Evolutionary conservation across 1,284 basidiomycete species (phyloP).

Genomic region (Pseudozyma tsukubaensis): DNA sequence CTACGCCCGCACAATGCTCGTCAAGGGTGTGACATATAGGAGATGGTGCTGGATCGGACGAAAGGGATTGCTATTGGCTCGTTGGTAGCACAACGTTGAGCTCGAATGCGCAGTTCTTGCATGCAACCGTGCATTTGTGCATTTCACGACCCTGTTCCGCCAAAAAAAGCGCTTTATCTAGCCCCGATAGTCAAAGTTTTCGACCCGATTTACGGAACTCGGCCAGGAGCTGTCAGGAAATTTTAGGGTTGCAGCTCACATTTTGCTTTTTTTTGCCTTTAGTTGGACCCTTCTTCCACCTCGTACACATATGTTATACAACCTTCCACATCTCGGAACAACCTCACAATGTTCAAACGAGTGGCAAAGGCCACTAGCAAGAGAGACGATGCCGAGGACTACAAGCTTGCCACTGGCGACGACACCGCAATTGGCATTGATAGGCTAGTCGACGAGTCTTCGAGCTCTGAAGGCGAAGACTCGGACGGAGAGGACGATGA

Average conservation of each 20-base stretch:
- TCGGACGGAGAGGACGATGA: slow-evolving; percentile 25
- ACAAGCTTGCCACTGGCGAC: slow-evolving; percentile 34
- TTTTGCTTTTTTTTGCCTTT: slow-evolving; percentile 12
- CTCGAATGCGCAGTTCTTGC: background rate
- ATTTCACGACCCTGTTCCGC: background rate
- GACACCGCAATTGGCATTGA: slow-evolving; percentile 48
- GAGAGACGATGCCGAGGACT: slow-evolving; percentile 29
- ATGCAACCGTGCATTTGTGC: slow-evolving; percentile 19
- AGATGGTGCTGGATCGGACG: background rate
- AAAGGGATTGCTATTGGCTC: background rate
- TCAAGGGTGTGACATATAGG: background rate
- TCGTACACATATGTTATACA: background rate
- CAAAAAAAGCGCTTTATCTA: slow-evolving; percentile 19
- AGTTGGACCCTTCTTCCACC: background rate
- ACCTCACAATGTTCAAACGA: slow-evolving; percentile 42
- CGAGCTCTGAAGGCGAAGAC: slow-evolving; percentile 37
- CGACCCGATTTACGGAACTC: slow-evolving; percentile 17
- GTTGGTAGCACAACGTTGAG: slow-evolving; percentile 2
- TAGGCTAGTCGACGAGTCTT: slow-evolving; percentile 47
- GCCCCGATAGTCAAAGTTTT: slow-evolving; percentile 5
- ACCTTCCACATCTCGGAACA: background rate
- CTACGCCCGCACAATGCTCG: no score
- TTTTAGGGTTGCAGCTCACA: slow-evolving; percentile 24
- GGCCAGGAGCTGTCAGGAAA: slow-evolving; percentile 7
- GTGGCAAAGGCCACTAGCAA: slow-evolving; percentile 39